Percentiles rank a stretch among this genome's conserved stretches.
phyloP scores from a whole-genome alignment of 371 early-diverging fungal species.

The Thermomucor indicae-seudaticae region DNA sequence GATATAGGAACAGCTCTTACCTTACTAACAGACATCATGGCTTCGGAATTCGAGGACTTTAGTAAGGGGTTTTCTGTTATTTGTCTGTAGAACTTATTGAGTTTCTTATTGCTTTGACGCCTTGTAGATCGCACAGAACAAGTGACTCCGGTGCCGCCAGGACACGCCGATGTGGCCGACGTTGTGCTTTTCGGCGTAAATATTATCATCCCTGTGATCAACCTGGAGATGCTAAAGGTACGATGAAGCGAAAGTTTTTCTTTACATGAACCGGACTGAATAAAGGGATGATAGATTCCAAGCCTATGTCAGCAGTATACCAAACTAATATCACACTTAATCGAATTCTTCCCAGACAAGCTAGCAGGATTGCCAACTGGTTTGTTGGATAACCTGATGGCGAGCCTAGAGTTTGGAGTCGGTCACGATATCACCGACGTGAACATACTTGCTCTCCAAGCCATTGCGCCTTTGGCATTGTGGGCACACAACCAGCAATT shows the following conservation, averaged over 20 bases:
- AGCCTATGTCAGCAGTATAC: slow-evolving; percentile 66
- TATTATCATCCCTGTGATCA: slow-evolving; percentile 67
- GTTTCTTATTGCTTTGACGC: neutral
- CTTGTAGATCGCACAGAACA: slow-evolving; percentile 6
- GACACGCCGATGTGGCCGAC: slow-evolving; percentile 49
- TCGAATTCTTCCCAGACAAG: slow-evolving; percentile 67
- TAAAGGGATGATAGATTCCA: slow-evolving; percentile 48
- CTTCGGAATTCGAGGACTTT: slow-evolving; percentile 55
- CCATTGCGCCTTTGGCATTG: slow-evolving; percentile 55
- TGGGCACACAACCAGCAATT: slow-evolving; percentile 42
- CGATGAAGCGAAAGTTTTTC: neutral
- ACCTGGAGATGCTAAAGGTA: slow-evolving; percentile 71
- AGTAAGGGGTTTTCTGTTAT: slow-evolving; percentile 25
- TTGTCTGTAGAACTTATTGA: neutral
- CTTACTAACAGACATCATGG: slow-evolving; percentile 57
- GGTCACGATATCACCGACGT: slow-evolving; percentile 57
- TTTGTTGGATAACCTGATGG: slow-evolving; percentile 57
- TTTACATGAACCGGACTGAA: neutral
- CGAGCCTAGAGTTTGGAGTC: slow-evolving; percentile 66
- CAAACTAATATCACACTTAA: slow-evolving; percentile 58
- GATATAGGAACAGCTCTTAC: slow-evolving; percentile 63
- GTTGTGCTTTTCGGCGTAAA: slow-evolving; percentile 71
- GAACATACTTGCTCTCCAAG: slow-evolving; percentile 57
- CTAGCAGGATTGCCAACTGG: slow-evolving; percentile 51
- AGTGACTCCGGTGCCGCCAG: slow-evolving; percentile 7